Evolutionary conservation across 345 rosid genomes (phyloP), one percentile per base, ranked within the genome.

Genomic region (Syzygium oleosum): DNA sequence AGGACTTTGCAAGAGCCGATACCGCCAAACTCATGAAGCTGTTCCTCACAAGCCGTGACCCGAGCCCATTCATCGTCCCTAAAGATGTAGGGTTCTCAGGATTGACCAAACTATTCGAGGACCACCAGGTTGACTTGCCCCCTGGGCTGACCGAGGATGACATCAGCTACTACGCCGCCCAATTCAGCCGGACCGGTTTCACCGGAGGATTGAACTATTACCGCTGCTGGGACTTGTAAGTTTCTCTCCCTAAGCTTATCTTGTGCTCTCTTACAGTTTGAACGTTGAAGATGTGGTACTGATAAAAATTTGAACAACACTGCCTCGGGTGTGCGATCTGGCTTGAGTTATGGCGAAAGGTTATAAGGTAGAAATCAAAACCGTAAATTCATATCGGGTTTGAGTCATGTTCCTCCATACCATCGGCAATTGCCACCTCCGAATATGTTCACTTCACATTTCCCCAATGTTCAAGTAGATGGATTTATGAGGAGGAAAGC

Each of bases 91-190:
- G 85, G 31, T 13, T 84, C 97, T 21, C 94, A 92, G 89, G 90
- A 89, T 12, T 22, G 56, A 27, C 92, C 17, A 94, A 91, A 77
- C 89, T 89, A 1, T 7, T 5, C 2, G 73, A 61, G 8, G 34
- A 13, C 6, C 34, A 0, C 84, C 92, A 92, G 12, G 87, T 4
- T 87, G 15, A 90, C 17, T 89, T 95, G 85, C 98, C 96, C 16
- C 84, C 93, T 88, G 95, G 98, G 98, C 84, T 96, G n/a, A 93
- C 96, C 4, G 94, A 91, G 85, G 89, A 51, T 46, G 91, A 89
- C 86, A 10, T 92, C 80, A 29, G 9, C 27, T 91, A 87, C 77
- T 85, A 85, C 79, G 91, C 65, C 12, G 5, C 85, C 25, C 88
- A 90, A 84, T 90, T 88, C 58, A 49, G 58, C 65, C 83, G 68